Evolutionary conservation across 192 early-diverging fungal species (phyloP).

Genomic region (Coemansia sp.): DNA sequence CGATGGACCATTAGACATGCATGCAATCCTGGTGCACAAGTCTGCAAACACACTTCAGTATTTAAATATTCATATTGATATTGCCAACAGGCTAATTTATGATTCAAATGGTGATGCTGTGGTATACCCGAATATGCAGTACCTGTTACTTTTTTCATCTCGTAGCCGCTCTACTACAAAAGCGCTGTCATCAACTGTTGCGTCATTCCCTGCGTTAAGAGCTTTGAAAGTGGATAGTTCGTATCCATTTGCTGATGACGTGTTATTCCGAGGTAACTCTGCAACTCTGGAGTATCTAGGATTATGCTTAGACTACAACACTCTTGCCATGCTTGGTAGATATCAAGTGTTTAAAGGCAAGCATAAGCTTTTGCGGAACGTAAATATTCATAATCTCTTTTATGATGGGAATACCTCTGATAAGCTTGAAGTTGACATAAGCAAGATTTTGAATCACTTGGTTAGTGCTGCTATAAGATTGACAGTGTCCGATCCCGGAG

Average conservation of each 20-base stretch:
- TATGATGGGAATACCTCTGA: background rate
- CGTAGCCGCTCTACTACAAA: too few species aligned
- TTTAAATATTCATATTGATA: too few species aligned
- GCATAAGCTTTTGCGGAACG: background rate
- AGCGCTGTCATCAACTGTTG: background rate
- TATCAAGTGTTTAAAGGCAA: background rate
- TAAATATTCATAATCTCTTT: background rate
- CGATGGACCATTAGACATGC: too few species aligned
- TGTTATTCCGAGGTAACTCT: conserved; percentile 13
- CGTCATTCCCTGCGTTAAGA: background rate
- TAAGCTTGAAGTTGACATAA: background rate
- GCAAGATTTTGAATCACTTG: background rate
- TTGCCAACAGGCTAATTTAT: too few species aligned
- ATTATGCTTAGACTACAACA: background rate
- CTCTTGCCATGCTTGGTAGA: background rate
- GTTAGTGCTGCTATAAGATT: background rate
- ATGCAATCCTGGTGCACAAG: too few species aligned
- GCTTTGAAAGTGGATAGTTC: background rate
- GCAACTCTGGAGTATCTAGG: background rate
- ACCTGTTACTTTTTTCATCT: too few species aligned
- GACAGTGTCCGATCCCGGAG: background rate
- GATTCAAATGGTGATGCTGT: too few species aligned
- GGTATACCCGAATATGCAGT: too few species aligned
- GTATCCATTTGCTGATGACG: conserved; percentile 15
- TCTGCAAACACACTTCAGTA: too few species aligned